A percentile compares a stretch with the other conserved stretches of the same genome.
These are phyloP conservation scores for Lasiosphaeria ovina DNA, from an alignment of 495 filamentous ascomycete species.

Conservation along the genomic window DNA sequence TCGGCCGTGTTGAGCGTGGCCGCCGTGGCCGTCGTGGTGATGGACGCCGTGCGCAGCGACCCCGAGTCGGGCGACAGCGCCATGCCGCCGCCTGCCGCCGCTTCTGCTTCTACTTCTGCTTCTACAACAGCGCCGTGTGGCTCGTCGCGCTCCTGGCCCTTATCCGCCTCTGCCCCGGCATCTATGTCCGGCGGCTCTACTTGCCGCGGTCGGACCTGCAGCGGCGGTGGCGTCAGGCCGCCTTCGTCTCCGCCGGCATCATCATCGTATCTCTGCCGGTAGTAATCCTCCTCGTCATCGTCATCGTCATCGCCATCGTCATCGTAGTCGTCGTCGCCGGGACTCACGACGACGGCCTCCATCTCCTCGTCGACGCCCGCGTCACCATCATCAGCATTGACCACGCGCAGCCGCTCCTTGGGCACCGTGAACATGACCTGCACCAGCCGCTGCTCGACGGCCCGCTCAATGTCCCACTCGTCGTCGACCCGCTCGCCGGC, in stretches of 20 bases:
- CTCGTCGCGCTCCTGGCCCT: neutral
- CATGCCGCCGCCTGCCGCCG: neutral
- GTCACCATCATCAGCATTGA: slow-evolving; percentile 62
- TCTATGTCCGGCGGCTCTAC: neutral
- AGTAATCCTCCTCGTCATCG: neutral
- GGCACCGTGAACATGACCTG: slow-evolving; percentile 95
- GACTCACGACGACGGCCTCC: slow-evolving; percentile 9
- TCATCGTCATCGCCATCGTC: no score
- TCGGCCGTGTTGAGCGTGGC: slow-evolving; percentile 32
- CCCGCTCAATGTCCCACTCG: slow-evolving; percentile 89
- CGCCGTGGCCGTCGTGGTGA: slow-evolving; percentile 15
- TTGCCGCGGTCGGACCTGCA: neutral
- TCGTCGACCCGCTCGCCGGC: slow-evolving; percentile 25
- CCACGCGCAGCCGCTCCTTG: slow-evolving; percentile 76
- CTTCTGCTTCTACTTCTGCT: neutral
- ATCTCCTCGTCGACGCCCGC: slow-evolving; percentile 8
- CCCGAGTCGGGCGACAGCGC: slow-evolving; percentile 16
- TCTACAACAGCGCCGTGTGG: neutral
- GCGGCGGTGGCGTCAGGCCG: neutral
- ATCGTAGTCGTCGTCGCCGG: slow-evolving; percentile 11
- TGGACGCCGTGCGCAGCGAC: slow-evolving; percentile 18
- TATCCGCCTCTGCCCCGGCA: neutral
- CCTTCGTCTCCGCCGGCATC: slow-evolving; percentile 4
- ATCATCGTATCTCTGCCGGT: slow-evolving; percentile 1
- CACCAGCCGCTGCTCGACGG: slow-evolving; percentile 74